These are phyloP conservation scores for Fusarium ramigenum DNA, from an alignment of 2,329 filamentous ascomycete genomes.

Conservation along the genomic window DNA sequence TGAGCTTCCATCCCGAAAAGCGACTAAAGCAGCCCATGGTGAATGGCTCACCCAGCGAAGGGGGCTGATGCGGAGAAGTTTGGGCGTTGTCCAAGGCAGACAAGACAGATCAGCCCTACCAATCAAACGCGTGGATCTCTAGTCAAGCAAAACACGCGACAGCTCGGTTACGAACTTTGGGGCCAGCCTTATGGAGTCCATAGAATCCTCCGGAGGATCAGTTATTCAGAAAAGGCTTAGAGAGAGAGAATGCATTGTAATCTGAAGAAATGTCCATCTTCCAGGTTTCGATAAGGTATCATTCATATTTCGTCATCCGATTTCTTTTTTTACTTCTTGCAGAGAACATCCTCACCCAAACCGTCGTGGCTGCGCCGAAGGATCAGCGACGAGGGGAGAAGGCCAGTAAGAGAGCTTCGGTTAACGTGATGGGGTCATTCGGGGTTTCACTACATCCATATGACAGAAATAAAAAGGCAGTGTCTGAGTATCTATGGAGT, in stretches of 20 bases:
- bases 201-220: neutral
- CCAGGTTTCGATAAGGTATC: neutral
- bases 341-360: neutral
- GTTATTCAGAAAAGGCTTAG: neutral
- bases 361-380: neutral
- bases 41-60: neutral
- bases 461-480: neutral
- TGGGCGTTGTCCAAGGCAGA: neutral
- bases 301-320: neutral
- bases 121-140: neutral
- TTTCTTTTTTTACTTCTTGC: neutral
- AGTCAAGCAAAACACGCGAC: neutral
- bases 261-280: neutral
- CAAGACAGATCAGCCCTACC: neutral
- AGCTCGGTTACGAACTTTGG: neutral
- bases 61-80: neutral
- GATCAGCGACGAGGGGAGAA: neutral
- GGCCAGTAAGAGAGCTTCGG: neutral
- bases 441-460: neutral
- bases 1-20: constrained; percentile 23
- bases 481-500: accelerated
- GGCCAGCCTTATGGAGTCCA: neutral
- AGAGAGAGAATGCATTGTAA: neutral
- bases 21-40: constrained; percentile 2
- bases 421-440: neutral